Evolutionary conservation across 345 rosid genomes (phyloP), one percentile per base, ranked within the genome.

Genomic region (Brassica juncea): DNA sequence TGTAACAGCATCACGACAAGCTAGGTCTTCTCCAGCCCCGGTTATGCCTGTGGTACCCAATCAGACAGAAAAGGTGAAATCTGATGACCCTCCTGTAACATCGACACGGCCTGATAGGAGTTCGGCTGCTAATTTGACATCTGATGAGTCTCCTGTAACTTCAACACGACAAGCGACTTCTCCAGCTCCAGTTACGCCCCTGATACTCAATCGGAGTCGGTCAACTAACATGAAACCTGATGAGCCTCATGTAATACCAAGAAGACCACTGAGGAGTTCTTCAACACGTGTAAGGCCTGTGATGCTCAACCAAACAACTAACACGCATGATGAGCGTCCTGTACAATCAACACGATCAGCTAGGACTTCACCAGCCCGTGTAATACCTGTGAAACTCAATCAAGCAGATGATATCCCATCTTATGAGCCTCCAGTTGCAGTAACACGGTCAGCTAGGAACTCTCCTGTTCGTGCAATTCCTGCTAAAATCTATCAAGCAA

Each of bases 361-460:
- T 74, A 80, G 79, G 64, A 68, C 39, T 28, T 80, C 83, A n/a
- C 83, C 83, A 21, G 52, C 79, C 52, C 79, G 71, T 74, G 67
- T 69, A 63, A 7, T 69, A 12, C 14, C 74, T 23, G 49, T 59
- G 78, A 49, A 79, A 79, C 78, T 15, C 66, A 79, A 16, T 52
- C 75, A 74, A 68, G 70, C 71, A 68, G 82, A 79, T 42, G 63
- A 61, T 73, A 47, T 35, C 7, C 27, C 66, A 64, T 75, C 80
- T 23, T 59, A 65, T 66, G 83, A 80, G 73, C 44, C 63, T 63
- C 79, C 60, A 54, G 75, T 62, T 55, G 72, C 68, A 30, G 42
- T 71, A 31, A 57, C 80, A 42, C 77, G 73, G 34, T 66, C 80
- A 71, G 83, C 83, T 75, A 75, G 77, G 55, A 75, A 12, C 66